Evolutionary conservation across 306 rosid species (phyloP).

Genomic region (Pueraria montana): DNA sequence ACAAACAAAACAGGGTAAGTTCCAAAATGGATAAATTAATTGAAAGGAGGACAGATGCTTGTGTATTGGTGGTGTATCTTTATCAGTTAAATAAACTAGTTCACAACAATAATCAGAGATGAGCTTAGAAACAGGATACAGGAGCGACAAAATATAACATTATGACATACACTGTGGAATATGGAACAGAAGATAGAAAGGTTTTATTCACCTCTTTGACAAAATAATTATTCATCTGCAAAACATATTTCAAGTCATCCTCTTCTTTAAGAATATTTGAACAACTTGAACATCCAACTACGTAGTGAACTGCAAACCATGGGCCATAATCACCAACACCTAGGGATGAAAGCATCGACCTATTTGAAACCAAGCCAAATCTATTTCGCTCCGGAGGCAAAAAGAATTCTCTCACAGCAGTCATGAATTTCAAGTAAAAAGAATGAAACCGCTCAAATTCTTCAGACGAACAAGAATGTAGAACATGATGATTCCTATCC

Average conservation of each 20-base stretch:
- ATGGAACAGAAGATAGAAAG: slow-evolving; percentile 34
- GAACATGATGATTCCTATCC: slow-evolving; percentile 45
- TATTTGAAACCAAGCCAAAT: slow-evolving; percentile 77
- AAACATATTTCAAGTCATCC: slow-evolving; percentile 67
- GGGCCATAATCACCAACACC: slow-evolving; percentile 76
- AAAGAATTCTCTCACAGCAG: slow-evolving; percentile 72
- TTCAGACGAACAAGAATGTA: slow-evolving; percentile 64
- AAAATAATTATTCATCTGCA: slow-evolving; percentile 62
- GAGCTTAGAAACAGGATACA: slow-evolving; percentile 9
- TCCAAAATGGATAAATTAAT: slow-evolving; percentile 34
- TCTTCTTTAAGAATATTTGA: slow-evolving; percentile 73
- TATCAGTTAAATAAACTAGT: slow-evolving; percentile 35
- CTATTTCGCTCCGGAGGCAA: slow-evolving; percentile 77
- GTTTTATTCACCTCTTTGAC: slow-evolving; percentile 75
- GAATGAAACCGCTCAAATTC: slow-evolving; percentile 74
- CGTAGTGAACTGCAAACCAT: slow-evolving; percentile 78
- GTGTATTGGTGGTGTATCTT: slow-evolving; percentile 4
- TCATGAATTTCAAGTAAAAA: slow-evolving; percentile 77
- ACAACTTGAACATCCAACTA: slow-evolving; percentile 79
- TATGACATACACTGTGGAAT: slow-evolving; percentile 8
- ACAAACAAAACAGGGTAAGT: slow-evolving; percentile 41
- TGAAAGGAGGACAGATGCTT: slow-evolving; percentile 8
- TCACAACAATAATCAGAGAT: slow-evolving; percentile 11
- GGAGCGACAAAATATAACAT: not conserved
- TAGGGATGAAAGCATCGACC: slow-evolving; percentile 81